Base-by-base conservation (phyloP, 805 yeast species). In the Metschnikowia dekortorum region DNA sequence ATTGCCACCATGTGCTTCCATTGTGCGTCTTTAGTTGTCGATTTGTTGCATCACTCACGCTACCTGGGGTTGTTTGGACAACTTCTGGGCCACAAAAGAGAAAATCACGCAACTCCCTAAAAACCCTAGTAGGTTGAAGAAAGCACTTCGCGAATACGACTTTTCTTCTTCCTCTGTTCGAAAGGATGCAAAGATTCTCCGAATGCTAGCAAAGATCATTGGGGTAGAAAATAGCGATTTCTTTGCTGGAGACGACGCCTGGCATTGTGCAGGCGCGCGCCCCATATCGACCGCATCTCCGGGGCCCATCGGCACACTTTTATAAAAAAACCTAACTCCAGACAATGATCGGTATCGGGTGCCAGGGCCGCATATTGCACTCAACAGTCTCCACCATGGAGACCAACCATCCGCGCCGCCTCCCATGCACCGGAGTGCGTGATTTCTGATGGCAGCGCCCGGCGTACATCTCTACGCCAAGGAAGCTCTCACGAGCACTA, bases 151-250 rank as follows among this genome's bases (percentile, higher is more conserved):
- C 0, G 96, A 87, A 58, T 82, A 85, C 47, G 75, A 70, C 46
- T 91, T 71, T 64, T 89, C 96, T 59, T 89, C 96, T 57, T 89
- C 95, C 54, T 88, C 96, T 2, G 94, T 81, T 16, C 96, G 69
- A 61, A 89, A 88, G 4, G 94, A 85, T 22, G 90, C 83, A 62
- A 89, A 89, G 39, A 89, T 84, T 50, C 88, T 73, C 44, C 96
- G 70, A 39, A 89, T 79, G 61, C 89, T 88, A 40, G 87, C 89
- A 40, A 89, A 71, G 58, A 84, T 82, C 84, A 74, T 81, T 46
- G 39, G 26, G 14, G 41, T 29, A 29, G 8, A 10, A 13, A 10
- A 35, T 3, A 3, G 34, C 28, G 9, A 18, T 9, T 18, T 22
- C 6, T 22, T n/a, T 18, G 30, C 40, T 35, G n/a, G 16, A 28